Evolutionary conservation across 2,329 filamentous ascomycete genomes (phyloP).

Genomic region (Westerdykella sp.): DNA sequence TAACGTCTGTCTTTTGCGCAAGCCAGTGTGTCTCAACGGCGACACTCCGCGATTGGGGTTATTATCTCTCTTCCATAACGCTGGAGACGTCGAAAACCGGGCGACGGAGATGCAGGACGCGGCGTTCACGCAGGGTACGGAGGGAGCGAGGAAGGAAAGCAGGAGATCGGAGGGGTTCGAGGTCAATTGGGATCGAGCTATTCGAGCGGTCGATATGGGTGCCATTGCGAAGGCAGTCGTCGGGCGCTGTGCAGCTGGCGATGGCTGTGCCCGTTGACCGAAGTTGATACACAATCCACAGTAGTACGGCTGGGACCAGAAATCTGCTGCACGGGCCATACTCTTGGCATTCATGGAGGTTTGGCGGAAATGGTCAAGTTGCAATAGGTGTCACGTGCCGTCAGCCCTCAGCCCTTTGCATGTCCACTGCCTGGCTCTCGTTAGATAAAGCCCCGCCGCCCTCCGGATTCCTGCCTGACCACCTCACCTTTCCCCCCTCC

Average conservation of each 20-base stretch:
- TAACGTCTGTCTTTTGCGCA: slow-evolving; percentile 59
- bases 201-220: slow-evolving; percentile 21
- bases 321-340: neutral
- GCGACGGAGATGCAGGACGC: slow-evolving; percentile 45
- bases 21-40: slow-evolving; percentile 67
- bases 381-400: neutral
- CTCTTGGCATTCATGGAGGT: neutral
- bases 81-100: slow-evolving; percentile 47
- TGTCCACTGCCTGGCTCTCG: neutral
- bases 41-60: slow-evolving; percentile 79
- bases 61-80: slow-evolving; percentile 59
- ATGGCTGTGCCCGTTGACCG: slow-evolving; percentile 9
- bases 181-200: slow-evolving; percentile 15
- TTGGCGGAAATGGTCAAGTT: no score
- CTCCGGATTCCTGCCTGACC: slow-evolving; percentile 1
- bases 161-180: slow-evolving; percentile 15
- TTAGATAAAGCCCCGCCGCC: slow-evolving; percentile 12
- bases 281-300: no score
- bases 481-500: slow-evolving; percentile 11
- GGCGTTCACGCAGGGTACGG: slow-evolving; percentile 16
- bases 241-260: slow-evolving; percentile 8
- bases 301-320: slow-evolving; percentile 1
- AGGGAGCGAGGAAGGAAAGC: slow-evolving; percentile 23
- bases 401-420: neutral
- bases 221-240: slow-evolving; percentile 25